Percentiles rank a stretch among this genome's conserved stretches.
These are phyloP conservation scores for Phoma sp. DNA, from an alignment of 2,329 filamentous ascomycete genomes.

Conservation along the genomic window DNA sequence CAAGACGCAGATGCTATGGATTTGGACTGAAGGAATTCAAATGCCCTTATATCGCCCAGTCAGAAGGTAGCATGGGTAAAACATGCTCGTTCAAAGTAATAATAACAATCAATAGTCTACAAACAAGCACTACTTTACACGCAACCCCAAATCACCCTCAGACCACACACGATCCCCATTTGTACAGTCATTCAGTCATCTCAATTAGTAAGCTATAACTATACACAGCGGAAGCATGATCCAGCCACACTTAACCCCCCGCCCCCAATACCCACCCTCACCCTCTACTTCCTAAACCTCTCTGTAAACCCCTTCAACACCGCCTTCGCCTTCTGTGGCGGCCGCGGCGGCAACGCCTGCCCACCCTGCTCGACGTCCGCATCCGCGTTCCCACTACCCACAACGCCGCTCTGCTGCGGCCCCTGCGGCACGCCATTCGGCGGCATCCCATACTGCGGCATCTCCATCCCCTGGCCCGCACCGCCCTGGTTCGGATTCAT, in stretches of 20 bases:
- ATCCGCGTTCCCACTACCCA: slow-evolving; percentile 17
- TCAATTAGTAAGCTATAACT: slow-evolving; percentile 12
- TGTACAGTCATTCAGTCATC: background rate
- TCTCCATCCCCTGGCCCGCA: slow-evolving; percentile 24
- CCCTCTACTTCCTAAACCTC: slow-evolving; percentile 33
- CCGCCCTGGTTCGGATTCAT: slow-evolving; percentile 32
- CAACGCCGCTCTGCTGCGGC: slow-evolving; percentile 39
- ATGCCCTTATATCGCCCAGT: too few species aligned
- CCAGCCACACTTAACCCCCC: slow-evolving; percentile 12
- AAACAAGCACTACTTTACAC: too few species aligned
- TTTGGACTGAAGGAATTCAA: slow-evolving; percentile 54
- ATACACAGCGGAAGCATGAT: slow-evolving; percentile 24
- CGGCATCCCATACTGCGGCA: slow-evolving; percentile 31
- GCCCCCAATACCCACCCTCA: slow-evolving; percentile 20
- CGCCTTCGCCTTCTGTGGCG: slow-evolving; percentile 39
- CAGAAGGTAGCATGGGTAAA: too few species aligned
- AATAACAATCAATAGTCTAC: too few species aligned
- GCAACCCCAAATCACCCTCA: background rate
- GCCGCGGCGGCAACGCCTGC: slow-evolving; percentile 34
- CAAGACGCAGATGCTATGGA: slow-evolving; percentile 70
- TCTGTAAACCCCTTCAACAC: slow-evolving; percentile 36
- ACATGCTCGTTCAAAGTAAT: too few species aligned
- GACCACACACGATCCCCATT: background rate
- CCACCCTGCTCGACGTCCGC: slow-evolving; percentile 23
- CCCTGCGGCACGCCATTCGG: slow-evolving; percentile 15